These are phyloP conservation scores for Cornus suecica DNA, from an alignment of 148 eudicot species.

Conservation along the genomic window DNA sequence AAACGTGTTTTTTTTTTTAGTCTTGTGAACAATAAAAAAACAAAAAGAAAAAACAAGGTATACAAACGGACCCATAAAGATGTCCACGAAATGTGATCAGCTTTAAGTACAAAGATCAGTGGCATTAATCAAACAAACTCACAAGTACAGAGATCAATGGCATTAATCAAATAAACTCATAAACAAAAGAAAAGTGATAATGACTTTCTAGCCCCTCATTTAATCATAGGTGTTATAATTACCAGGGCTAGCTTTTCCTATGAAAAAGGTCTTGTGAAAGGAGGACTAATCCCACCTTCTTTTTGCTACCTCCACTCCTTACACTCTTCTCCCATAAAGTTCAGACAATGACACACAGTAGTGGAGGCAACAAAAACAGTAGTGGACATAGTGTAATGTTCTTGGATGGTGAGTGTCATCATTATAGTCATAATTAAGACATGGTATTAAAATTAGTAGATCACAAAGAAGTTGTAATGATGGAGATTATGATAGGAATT, in stretches of 20 bases:
- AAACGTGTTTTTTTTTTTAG: too few relatives aligned
- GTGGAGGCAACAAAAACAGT: slow-evolving; percentile 13
- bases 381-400: not conserved
- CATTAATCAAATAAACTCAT: slow-evolving; percentile 14
- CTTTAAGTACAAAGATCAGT: slow-evolving; percentile 38
- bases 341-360: not conserved
- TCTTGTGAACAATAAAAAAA: not conserved
- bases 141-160: slow-evolving; percentile 26
- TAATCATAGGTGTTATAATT: slow-evolving; percentile 59
- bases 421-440: not conserved
- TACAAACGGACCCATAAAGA: too few relatives aligned
- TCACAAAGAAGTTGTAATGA: slow-evolving; percentile 8
- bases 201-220: slow-evolving; percentile 33
- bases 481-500: slow-evolving; percentile 14
- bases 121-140: slow-evolving; percentile 16
- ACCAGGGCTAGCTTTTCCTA: slow-evolving; percentile 16
- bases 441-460: too few relatives aligned
- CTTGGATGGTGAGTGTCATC: slow-evolving; percentile 15
- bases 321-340: not conserved
- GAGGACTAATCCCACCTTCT: not conserved
- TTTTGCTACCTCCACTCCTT: slow-evolving; percentile 13
- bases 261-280: not conserved
- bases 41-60: slow-evolving; percentile 1
- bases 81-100: slow-evolving; percentile 27
- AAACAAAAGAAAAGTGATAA: slow-evolving; percentile 24